A percentile compares a stretch with the other conserved stretches of the same genome.
Conservation (phyloP, 768 basidiomycete genomes). For the Arthromyces matolae region DNA sequence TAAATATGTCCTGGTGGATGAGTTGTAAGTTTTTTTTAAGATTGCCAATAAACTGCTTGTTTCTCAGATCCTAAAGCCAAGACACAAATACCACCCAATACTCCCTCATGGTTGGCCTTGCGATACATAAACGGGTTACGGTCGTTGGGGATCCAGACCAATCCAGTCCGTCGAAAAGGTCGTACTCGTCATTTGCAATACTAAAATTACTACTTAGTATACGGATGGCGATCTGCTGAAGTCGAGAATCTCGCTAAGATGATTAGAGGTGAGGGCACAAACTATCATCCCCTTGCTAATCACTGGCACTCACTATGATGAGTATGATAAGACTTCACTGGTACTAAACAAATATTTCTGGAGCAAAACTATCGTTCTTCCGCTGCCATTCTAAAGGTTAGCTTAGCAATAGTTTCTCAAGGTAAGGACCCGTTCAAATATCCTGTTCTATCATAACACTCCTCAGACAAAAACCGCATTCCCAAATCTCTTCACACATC, state of each 20-base stretch:
- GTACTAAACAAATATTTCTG: conserved; percentile 64
- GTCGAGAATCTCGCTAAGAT: conserved; percentile 72
- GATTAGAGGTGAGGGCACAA: conserved; percentile 44
- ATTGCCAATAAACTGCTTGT: background rate
- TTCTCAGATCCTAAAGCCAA: conserved; percentile 38
- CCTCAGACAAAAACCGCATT: conserved; percentile 68
- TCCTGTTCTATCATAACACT: background rate
- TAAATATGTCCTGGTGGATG: conserved; percentile 71
- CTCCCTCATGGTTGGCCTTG: conserved; percentile 70
- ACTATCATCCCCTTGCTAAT: background rate
- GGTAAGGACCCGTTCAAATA: conserved; percentile 38
- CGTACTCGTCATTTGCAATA: too few species aligned
- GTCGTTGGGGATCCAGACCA: conserved; percentile 92
- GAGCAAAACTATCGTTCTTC: conserved; percentile 90
- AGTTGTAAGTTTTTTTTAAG: conserved; percentile 56
- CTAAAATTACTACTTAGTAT: conserved; percentile 43
- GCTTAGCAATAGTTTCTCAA: conserved; percentile 78
- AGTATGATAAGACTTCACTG: conserved; percentile 51
- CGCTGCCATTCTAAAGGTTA: conserved; percentile 65
- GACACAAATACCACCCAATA: conserved; percentile 85
- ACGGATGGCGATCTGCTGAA: conserved; percentile 85
- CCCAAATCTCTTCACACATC: conserved; percentile 69
- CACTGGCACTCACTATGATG: background rate
- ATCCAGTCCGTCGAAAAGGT: conserved; percentile 61
- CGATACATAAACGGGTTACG: conserved; percentile 53